These are phyloP conservation scores for Pichiaceae sp. DNA, from an alignment of 1,139 yeast genomes.

Conservation along the genomic window DNA sequence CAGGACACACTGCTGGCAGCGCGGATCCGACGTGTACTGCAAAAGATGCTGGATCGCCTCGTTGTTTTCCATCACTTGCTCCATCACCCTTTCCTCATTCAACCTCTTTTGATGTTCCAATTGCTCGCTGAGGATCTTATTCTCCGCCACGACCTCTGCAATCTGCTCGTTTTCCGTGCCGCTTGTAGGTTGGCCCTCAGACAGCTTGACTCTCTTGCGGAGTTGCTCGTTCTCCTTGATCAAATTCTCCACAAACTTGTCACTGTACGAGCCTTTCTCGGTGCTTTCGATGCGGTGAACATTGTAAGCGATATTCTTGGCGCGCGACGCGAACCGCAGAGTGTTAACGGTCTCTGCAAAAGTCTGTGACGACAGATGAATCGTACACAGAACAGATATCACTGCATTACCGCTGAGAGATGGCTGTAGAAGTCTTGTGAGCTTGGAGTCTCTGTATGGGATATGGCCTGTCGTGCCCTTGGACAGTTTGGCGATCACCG, in stretches of 20 bases:
- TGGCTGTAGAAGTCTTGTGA: slow-evolving; percentile 76
- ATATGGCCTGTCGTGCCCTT: slow-evolving; percentile 72
- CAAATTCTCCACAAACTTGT: slow-evolving; percentile 38
- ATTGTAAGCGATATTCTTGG: slow-evolving; percentile 70
- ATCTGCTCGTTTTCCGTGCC: slow-evolving; percentile 11
- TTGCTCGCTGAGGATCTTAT: slow-evolving; percentile 50
- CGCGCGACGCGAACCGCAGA: slow-evolving; percentile 85
- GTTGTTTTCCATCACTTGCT: slow-evolving; percentile 32
- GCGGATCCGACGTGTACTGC: slow-evolving; percentile 16
- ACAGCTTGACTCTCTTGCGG: slow-evolving; percentile 29
- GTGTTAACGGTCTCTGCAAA: slow-evolving; percentile 80
- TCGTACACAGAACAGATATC: slow-evolving; percentile 83
- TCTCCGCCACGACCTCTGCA: slow-evolving; percentile 51
- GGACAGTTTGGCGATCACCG: slow-evolving; percentile 82
- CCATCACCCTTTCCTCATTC: slow-evolving; percentile 31
- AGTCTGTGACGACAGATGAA: slow-evolving; percentile 53
- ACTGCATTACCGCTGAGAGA: slow-evolving; percentile 86
- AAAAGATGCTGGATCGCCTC: slow-evolving; percentile 45
- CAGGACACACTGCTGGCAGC: slow-evolving; percentile 34
- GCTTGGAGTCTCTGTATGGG: slow-evolving; percentile 85
- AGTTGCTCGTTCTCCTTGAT: slow-evolving; percentile 37
- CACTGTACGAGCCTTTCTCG: slow-evolving; percentile 36
- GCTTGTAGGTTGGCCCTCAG: background rate
- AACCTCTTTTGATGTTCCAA: slow-evolving; percentile 62
- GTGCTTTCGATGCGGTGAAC: slow-evolving; percentile 31